A percentile compares a stretch with the other conserved stretches of the same genome.
Evolutionary conservation across 2,329 filamentous ascomycete species (phyloP).

Genomic region (Diatrype stigma): DNA sequence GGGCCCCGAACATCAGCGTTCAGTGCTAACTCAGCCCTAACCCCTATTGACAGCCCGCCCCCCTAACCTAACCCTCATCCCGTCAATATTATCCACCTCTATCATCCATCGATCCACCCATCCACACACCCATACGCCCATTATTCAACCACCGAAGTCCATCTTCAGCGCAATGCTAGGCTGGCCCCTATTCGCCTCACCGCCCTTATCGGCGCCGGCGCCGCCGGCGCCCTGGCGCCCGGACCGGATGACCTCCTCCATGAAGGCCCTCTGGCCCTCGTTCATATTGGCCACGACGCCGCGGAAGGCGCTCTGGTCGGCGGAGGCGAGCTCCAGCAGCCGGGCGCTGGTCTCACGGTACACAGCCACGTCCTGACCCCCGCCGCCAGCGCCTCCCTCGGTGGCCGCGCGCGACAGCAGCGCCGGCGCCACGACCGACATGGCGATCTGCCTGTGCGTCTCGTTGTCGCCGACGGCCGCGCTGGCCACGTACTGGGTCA

Average conservation of each 20-base stretch:
- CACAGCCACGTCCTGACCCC: constrained; percentile 20
- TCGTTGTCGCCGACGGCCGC: constrained; percentile 30
- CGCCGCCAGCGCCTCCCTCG: constrained; percentile 46
- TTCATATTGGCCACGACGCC: constrained; percentile 68
- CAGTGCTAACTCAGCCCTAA: too few species aligned
- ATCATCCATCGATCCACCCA: background rate
- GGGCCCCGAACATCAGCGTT: too few species aligned
- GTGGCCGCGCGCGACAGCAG: constrained; percentile 68
- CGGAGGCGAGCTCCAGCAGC: constrained; percentile 75
- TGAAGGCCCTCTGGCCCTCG: constrained; percentile 65
- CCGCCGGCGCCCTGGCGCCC: constrained; percentile 46
- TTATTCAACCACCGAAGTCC: constrained; percentile 65
- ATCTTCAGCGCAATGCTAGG: constrained; percentile 93
- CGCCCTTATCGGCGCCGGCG: constrained; percentile 38
- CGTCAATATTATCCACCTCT: background rate
- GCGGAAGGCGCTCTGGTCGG: constrained; percentile 70
- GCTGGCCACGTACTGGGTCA: constrained; percentile 65
- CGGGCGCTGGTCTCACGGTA: constrained; percentile 72
- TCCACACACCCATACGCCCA: too few species aligned
- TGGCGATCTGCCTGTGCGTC: constrained; percentile 52
- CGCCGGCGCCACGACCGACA: constrained; percentile 73
- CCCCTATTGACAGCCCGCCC: too few species aligned
- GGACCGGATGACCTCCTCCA: constrained; percentile 76
- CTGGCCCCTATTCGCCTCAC: constrained; percentile 43
- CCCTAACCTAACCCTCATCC: too few species aligned